Conservation (phyloP, 169 alveolate species). For the Eimeria praecox region DNA sequence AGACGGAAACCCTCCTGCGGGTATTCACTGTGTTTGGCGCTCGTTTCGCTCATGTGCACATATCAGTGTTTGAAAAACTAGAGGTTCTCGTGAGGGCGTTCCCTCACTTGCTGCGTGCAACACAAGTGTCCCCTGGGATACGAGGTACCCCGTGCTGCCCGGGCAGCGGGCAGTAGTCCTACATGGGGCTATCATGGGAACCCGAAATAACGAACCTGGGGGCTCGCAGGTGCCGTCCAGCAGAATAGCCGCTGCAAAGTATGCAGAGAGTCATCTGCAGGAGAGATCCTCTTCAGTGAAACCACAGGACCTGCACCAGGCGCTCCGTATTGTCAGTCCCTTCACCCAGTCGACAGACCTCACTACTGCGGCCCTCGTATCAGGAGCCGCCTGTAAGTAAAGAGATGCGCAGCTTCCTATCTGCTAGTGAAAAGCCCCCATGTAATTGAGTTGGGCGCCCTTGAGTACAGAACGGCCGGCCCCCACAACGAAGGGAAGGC, state of each 20-base stretch:
- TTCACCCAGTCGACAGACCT: not conserved
- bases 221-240: not conserved
- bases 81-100: not conserved
- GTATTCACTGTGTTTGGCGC: not conserved
- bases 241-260: not conserved
- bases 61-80: not conserved
- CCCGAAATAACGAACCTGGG: not conserved
- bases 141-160: not conserved
- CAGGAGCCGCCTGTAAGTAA: not conserved
- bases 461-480: not conserved
- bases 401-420: not conserved
- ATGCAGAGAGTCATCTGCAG: not conserved
- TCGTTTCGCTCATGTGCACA: not conserved
- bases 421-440: not conserved
- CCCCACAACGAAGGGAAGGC: not conserved
- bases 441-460: not conserved
- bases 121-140: not conserved
- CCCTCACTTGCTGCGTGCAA: not conserved
- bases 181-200: not conserved
- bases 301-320: not conserved
- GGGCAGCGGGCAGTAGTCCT: not conserved
- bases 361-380: too few relatives aligned
- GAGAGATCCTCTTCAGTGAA: not conserved
- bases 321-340: not conserved
- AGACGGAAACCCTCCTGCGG: not conserved